These are phyloP conservation scores for Capillidium rhysosporum DNA, from an alignment of 371 early-diverging fungal genomes.

Conservation along the genomic window DNA sequence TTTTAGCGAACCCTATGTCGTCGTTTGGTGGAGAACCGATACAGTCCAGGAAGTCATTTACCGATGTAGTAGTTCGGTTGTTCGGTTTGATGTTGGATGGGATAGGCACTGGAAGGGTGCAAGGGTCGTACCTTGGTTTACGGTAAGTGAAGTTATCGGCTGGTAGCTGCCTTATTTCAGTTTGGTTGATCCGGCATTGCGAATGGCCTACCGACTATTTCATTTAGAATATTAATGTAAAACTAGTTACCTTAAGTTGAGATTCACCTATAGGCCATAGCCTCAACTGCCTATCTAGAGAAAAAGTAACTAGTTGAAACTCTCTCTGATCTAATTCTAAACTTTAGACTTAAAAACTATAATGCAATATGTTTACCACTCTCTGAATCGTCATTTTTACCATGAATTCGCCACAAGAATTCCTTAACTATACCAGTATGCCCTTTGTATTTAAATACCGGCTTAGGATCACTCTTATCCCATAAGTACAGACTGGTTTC, in stretches of 20 bases:
- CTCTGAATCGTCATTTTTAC: conserved; percentile 7
- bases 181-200: background rate
- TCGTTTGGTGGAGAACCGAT: too few species aligned
- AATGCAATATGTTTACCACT: background rate
- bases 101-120: background rate
- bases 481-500: conserved; percentile 52
- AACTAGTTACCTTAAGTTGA: conserved; percentile 21
- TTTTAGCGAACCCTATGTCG: too few species aligned
- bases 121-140: background rate
- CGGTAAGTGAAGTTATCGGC: background rate
- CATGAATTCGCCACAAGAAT: conserved; percentile 70
- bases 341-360: background rate
- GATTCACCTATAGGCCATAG: conserved; percentile 61
- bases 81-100: too few species aligned
- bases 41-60: too few species aligned
- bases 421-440: conserved; percentile 72
- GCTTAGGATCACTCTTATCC: conserved; percentile 31
- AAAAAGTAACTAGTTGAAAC: conserved; percentile 82
- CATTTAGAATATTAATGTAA: background rate
- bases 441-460: conserved; percentile 59
- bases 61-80: too few species aligned
- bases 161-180: background rate
- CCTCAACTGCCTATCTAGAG: conserved; percentile 67
- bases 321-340: conserved; percentile 26
- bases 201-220: conserved; percentile 5